Percentiles rank a stretch among this genome's conserved stretches.
Conservation (phyloP, 179 eudicot genomes). For the Nepenthes alata region DNA sequence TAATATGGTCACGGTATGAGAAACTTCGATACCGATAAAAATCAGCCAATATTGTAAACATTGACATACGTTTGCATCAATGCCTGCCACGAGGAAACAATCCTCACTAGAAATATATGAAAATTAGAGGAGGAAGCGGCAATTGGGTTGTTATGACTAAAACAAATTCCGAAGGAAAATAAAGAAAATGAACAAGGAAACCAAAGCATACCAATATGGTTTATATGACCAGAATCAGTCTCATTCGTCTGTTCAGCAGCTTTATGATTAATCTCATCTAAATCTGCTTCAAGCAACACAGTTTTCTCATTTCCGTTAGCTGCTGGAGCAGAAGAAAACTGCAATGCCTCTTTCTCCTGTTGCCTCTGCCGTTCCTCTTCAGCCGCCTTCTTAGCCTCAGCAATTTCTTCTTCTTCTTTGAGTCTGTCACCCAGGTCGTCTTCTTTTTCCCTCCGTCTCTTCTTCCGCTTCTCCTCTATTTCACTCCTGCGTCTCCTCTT, state of each 20-base stretch:
- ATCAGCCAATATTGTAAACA: too few relatives aligned
- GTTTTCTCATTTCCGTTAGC: constrained; percentile 41
- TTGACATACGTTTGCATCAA: too few relatives aligned
- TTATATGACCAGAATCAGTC: constrained; percentile 22
- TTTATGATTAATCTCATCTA: constrained; percentile 27
- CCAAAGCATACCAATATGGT: constrained; percentile 26
- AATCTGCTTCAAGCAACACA: constrained; percentile 19
- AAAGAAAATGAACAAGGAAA: background rate
- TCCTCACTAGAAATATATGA: too few relatives aligned
- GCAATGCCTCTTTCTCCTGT: constrained; percentile 29
- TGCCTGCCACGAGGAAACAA: too few relatives aligned
- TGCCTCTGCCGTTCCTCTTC: constrained; percentile 60
- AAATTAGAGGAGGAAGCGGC: background rate
- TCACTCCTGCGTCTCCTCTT: constrained; percentile 75
- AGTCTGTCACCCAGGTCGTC: constrained; percentile 70
- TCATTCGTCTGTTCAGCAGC: constrained; percentile 31
- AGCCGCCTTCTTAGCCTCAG: constrained; percentile 58
- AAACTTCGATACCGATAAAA: too few relatives aligned
- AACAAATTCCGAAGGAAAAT: background rate
- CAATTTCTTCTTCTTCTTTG: constrained; percentile 85
- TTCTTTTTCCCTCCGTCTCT: constrained; percentile 74
- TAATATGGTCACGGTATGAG: too few relatives aligned
- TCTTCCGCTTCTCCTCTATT: constrained; percentile 67
- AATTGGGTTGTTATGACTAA: too few relatives aligned
- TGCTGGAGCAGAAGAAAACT: constrained; percentile 23